Evolutionary conservation across 495 filamentous ascomycete genomes (phyloP).

Genomic region (Penicilliopsis zonata): DNA sequence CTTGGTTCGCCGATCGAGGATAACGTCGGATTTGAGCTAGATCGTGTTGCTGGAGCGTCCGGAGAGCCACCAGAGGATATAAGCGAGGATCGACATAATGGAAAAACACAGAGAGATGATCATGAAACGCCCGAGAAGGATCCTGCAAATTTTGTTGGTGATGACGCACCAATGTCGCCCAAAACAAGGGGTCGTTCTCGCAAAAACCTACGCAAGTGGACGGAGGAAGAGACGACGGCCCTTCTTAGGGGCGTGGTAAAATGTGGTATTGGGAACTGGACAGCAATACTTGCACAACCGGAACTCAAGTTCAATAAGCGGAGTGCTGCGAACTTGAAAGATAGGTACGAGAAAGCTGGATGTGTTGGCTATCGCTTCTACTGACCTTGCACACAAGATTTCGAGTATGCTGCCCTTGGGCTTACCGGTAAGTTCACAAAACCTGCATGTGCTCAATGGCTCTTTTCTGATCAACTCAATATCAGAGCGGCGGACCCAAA

Average conservation of each 20-base stretch:
- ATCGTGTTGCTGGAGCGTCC: too few species aligned
- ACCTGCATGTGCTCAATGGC: not conserved
- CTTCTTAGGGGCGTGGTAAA: constrained; percentile 65
- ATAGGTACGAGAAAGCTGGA: constrained; percentile 38
- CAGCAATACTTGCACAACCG: constrained; percentile 62
- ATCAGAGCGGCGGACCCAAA: constrained; percentile 28
- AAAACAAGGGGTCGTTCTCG: constrained; percentile 31
- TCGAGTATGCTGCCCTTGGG: constrained; percentile 61
- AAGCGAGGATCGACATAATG: too few species aligned
- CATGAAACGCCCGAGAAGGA: constrained; percentile 1
- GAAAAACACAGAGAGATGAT: not conserved
- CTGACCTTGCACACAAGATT: constrained; percentile 28
- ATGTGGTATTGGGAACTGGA: constrained; percentile 84
- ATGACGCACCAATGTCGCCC: constrained; percentile 22
- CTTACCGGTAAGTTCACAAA: constrained; percentile 22
- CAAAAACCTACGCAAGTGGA: constrained; percentile 54
- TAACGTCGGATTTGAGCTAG: constrained; percentile 5
- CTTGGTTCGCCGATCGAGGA: constrained; percentile 19
- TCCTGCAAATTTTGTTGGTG: constrained; percentile 8
- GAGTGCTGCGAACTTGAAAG: constrained; percentile 73
- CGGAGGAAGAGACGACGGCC: constrained; percentile 69
- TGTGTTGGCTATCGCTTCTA: not conserved
- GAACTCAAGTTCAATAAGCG: constrained; percentile 65
- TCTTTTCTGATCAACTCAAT: not conserved
- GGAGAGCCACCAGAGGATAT: too few species aligned